A percentile compares a stretch with the other conserved stretches of the same genome.
Conservation (phyloP, 2,329 filamentous ascomycete genomes). For the Epichloe sibirici region DNA sequence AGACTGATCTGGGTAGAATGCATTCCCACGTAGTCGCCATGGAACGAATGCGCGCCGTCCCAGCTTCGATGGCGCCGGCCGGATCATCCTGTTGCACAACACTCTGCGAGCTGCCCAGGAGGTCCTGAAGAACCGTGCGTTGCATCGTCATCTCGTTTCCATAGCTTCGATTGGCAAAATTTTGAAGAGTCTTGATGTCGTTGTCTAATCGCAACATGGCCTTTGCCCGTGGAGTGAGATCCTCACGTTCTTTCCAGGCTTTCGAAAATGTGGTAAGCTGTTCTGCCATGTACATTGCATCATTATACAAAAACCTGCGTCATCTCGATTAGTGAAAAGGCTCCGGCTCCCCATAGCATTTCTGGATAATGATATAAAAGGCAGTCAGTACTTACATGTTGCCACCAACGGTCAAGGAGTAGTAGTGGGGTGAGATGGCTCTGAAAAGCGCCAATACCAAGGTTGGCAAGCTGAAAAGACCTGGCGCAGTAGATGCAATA, state of each 20-base stretch:
- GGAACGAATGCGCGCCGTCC: constrained; percentile 38
- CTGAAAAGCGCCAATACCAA: constrained; percentile 68
- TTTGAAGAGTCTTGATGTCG: constrained; percentile 46
- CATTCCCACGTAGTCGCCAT: constrained; percentile 44
- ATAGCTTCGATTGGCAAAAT: constrained; percentile 50
- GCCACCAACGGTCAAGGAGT: constrained; percentile 47
- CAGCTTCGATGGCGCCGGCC: constrained; percentile 39
- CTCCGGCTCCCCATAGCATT: neutral
- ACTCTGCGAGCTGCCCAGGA: constrained; percentile 48
- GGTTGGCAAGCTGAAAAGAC: constrained; percentile 59
- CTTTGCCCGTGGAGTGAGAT: constrained; percentile 37
- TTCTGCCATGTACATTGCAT: constrained; percentile 51
- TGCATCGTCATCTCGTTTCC: constrained; percentile 48
- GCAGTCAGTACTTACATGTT: constrained; percentile 42
- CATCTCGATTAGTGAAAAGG: neutral
- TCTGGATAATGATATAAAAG: neutral
- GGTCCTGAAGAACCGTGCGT: constrained; percentile 47
- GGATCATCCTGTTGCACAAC: constrained; percentile 45
- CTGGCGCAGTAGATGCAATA: constrained; percentile 54
- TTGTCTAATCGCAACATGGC: constrained; percentile 46
- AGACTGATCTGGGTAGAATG: constrained; percentile 48
- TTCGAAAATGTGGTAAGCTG: constrained; percentile 35
- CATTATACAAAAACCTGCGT: constrained; percentile 52
- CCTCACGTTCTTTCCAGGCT: constrained; percentile 40
- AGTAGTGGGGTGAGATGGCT: constrained; percentile 64